Evolutionary conservation across 2,329 filamentous ascomycete species (phyloP), one percentile per base, ranked within the genome.

Genomic region (Cadophora sp.): DNA sequence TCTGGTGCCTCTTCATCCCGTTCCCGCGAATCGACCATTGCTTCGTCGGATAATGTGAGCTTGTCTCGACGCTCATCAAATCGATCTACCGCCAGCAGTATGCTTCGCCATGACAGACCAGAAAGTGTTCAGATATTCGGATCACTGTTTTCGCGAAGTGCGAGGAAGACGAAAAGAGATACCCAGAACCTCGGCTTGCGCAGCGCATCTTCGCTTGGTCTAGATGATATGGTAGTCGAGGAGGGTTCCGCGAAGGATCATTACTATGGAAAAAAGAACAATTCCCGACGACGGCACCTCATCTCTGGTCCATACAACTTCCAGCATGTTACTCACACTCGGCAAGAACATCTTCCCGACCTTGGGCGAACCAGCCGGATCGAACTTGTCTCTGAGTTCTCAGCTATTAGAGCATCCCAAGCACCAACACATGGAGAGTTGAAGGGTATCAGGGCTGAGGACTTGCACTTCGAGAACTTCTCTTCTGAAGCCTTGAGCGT

Each of bases 291-390:
- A 48, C 63, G 70, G 58, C 70, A 72, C 13, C 50, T 66, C 22
- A 90, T 90, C 63, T 90, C 88, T 0, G 84, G 81, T 0, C 88
- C 88, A 2, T 90, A 88, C 77, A 89, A 90, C 79, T 90, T 90
- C 68, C 87, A 89, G 74, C 88, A 90, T 76, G 81, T 90, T 41
- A 83, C 85, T 4, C 87, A 89, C 74, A 87, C 84, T 14, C 79
- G 82, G 14, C 83, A 83, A 56, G 83, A 87, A 36, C 79, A 83
- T 59, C 66, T 83, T 3, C 77, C 81, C 4, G 79, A 79, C 64
- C 68, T 82, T 7, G 78, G 81, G 50, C 77, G 79, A 33, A 72
- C 78, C 3, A 83, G 79, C 70, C 80, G 79, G 18, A 76, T 77
- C 58, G 79, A 83, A 33, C 73, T 83, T 59, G 79, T 80, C 16